Evolutionary conservation across 345 rosid species (phyloP).

Genomic region (Barbarea vulgaris): DNA sequence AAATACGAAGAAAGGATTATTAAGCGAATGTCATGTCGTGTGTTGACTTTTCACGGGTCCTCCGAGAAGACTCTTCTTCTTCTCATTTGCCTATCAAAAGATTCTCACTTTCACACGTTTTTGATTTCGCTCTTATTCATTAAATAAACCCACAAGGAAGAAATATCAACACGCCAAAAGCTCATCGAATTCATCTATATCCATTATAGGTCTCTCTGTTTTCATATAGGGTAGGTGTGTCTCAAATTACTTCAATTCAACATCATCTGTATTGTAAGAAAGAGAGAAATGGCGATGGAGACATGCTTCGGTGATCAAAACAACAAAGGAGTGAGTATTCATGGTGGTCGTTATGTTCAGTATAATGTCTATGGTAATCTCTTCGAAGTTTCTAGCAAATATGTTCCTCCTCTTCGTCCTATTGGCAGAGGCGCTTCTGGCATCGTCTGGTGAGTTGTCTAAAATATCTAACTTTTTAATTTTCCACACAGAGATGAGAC

Average conservation of each 20-base stretch:
- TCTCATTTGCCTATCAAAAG: not conserved
- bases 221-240: not conserved
- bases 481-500: not conserved
- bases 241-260: not conserved
- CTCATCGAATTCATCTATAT: not conserved
- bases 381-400: conserved; percentile 77
- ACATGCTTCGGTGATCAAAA: conserved; percentile 48
- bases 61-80: not conserved
- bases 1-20: not conserved
- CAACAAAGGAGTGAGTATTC: conserved; percentile 49
- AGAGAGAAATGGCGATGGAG: conserved; percentile 42
- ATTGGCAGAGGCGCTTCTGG: conserved; percentile 92
- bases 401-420: conserved; percentile 91
- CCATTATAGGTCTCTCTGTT: not conserved
- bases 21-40: not conserved
- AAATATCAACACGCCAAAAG: not conserved
- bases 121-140: not conserved
- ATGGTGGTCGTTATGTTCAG: conserved; percentile 74
- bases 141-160: not conserved
- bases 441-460: conserved; percentile 66
- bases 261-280: not conserved
- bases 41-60: conserved; percentile 12
- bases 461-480: not conserved
- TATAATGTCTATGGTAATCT: conserved; percentile 85
- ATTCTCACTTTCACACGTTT: conserved; percentile 1